Conservation (phyloP, 768 basidiomycete genomes). For the Russula virescens region DNA sequence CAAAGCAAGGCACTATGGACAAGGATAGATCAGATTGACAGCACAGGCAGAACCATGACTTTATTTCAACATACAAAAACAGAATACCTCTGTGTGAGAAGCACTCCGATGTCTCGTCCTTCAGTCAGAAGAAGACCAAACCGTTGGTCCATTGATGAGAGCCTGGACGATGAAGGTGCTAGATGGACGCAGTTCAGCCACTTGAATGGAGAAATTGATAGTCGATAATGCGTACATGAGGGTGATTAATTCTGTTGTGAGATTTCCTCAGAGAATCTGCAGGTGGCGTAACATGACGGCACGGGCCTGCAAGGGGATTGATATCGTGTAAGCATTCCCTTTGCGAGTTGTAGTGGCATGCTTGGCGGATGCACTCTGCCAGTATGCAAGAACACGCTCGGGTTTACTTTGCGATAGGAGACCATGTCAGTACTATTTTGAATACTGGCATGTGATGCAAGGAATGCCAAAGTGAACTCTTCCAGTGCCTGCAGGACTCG, state of each 20-base stretch:
- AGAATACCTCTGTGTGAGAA: conserved; percentile 76
- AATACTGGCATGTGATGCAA: conserved; percentile 35
- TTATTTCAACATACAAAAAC: conserved; percentile 51
- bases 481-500: conserved; percentile 47
- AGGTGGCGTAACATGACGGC: conserved; percentile 34
- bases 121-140: conserved; percentile 55
- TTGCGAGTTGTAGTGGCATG: conserved; percentile 42
- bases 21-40: not conserved
- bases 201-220: not conserved
- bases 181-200: conserved; percentile 9
- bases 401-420: conserved; percentile 38
- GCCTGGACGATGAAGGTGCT: conserved; percentile 53
- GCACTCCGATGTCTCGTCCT: conserved; percentile 50
- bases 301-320: conserved; percentile 34
- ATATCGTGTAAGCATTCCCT: conserved; percentile 35
- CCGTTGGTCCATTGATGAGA: conserved; percentile 54
- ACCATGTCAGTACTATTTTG: conserved; percentile 44
- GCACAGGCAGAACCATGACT: no score
- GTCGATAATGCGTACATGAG: conserved; percentile 23
- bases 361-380: conserved; percentile 44
- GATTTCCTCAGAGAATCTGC: conserved; percentile 33
- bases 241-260: conserved; percentile 29
- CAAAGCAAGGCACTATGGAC: conserved; percentile 48
- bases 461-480: conserved; percentile 45
- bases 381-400: conserved; percentile 40